Conservation (phyloP, 148 eudicot species). For the Agrostemma githago region DNA sequence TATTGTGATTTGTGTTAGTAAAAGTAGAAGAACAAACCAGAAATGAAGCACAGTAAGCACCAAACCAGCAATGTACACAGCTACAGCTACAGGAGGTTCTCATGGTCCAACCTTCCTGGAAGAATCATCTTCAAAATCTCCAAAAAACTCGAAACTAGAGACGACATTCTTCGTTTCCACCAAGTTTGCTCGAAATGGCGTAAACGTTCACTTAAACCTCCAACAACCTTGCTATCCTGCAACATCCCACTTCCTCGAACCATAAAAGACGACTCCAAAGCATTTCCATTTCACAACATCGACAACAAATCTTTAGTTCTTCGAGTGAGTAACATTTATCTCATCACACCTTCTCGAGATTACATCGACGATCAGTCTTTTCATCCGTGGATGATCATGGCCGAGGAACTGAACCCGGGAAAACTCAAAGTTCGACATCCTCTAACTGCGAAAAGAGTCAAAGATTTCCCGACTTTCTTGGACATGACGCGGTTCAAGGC, state of each 20-base stretch:
- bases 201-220: background rate
- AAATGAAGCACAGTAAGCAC: background rate
- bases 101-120: conserved; percentile 16
- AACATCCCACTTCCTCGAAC: conserved; percentile 4
- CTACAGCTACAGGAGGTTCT: background rate
- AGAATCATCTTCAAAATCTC: conserved; percentile 13
- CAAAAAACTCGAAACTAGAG: conserved; percentile 11
- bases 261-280: background rate
- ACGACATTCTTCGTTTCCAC: background rate
- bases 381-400: conserved; percentile 21
- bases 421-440: conserved; percentile 7
- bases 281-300: conserved; percentile 9
- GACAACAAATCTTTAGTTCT: background rate
- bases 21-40: background rate
- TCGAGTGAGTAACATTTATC: conserved; percentile 11
- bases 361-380: background rate
- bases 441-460: conserved; percentile 8
- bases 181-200: conserved; percentile 18
- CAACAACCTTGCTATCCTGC: conserved; percentile 5
- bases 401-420: conserved; percentile 12
- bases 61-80: no score
- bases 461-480: background rate
- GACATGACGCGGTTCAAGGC: conserved; percentile 6
- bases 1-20: background rate
- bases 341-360: conserved; percentile 13